Base-by-base conservation (phyloP, 805 yeast genomes). In the Starmera caribaea region DNA sequence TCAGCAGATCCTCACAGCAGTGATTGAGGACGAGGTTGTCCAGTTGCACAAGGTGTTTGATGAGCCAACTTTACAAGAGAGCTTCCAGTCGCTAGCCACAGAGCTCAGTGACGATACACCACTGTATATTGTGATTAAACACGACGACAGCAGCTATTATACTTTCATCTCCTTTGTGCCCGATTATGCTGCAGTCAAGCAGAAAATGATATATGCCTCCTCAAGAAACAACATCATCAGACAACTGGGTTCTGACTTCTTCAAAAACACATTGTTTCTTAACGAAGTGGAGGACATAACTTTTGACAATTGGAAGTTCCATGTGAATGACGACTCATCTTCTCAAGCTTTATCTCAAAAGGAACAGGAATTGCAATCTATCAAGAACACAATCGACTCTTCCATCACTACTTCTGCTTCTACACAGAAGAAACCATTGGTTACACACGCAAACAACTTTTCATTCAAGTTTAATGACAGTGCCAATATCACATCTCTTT, bases 141-240 rank as follows among this genome's bases (percentile, higher is more conserved):
- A 67, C 37, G 58, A 55, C 32, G 44, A 36, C 31, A 46, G 44
- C 8, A 51, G 48, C 1, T 53, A 53, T n/a, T 67, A 63, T 44
- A 69, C 75, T 3, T 88, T 90, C 50, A 72, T 88, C 35, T 77
- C 92, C 16, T 89, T 71, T 62, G 89, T 90, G 39, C 97, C 98
- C 1, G 97, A 90, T 57, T 59, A 60, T 38, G 84, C 96, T 8
- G 77, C 80, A 3, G 89, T 90, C 31, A 73, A 88, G 42, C 70
- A 73, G 41, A 92, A 90, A 58, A 92, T 92, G 97, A 68, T 92
- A 37, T 92, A 89, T 58, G 97, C 97, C 5, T 85, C 96, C 3
- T 79, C 94, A 10, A 86, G 86, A 45, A 81, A 76, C 57, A 76
- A 92, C 2, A 60, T 92, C 30, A 62, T 84, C 41, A 76, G 83